Evolutionary conservation across 2,329 filamentous ascomycete genomes (phyloP).

Genomic region (Colletotrichum siamense): DNA sequence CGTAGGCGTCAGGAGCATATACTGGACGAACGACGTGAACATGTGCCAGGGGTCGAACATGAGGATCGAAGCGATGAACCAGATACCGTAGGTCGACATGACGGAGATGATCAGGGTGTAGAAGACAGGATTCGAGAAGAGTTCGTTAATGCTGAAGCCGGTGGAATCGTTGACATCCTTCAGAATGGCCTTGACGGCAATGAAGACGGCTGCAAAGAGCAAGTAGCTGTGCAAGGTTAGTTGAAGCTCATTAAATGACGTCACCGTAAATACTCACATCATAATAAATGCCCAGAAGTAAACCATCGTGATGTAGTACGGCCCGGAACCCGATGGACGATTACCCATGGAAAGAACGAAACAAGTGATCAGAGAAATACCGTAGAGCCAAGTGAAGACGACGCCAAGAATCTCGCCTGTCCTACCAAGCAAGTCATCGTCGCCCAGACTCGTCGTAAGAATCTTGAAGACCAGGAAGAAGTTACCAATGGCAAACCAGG

Average conservation of each 20-base stretch:
- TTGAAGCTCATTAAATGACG: neutral
- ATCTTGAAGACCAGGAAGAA: slow-evolving; percentile 99
- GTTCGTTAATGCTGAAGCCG: slow-evolving; percentile 71
- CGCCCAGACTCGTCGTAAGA: slow-evolving; percentile 83
- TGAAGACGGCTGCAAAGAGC: slow-evolving; percentile 93
- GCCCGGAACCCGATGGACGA: slow-evolving; percentile 90
- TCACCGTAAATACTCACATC: slow-evolving; percentile 61
- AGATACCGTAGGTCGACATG: slow-evolving; percentile 90
- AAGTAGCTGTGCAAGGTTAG: slow-evolving; percentile 67
- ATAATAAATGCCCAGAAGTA: slow-evolving; percentile 98
- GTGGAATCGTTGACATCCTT: slow-evolving; percentile 64
- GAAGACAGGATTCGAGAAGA: slow-evolving; percentile 90
- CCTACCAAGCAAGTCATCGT: slow-evolving; percentile 71
- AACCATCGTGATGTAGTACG: slow-evolving; percentile 96
- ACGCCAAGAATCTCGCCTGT: slow-evolving; percentile 83
- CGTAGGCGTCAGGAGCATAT: slow-evolving; percentile 91
- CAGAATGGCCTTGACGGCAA: slow-evolving; percentile 87
- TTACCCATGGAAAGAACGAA: slow-evolving; percentile 96
- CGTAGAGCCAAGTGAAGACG: slow-evolving; percentile 95
- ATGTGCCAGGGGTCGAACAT: slow-evolving; percentile 99
- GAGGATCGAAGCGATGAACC: slow-evolving; percentile 87
- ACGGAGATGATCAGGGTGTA: slow-evolving; percentile 93
- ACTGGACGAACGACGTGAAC: slow-evolving; percentile 94
- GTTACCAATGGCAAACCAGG: slow-evolving; percentile 98
- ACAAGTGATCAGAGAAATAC: slow-evolving; percentile 88